Evolutionary conservation across 257 asterid species (phyloP).

Genomic region (Solanum megistacrolobum): DNA sequence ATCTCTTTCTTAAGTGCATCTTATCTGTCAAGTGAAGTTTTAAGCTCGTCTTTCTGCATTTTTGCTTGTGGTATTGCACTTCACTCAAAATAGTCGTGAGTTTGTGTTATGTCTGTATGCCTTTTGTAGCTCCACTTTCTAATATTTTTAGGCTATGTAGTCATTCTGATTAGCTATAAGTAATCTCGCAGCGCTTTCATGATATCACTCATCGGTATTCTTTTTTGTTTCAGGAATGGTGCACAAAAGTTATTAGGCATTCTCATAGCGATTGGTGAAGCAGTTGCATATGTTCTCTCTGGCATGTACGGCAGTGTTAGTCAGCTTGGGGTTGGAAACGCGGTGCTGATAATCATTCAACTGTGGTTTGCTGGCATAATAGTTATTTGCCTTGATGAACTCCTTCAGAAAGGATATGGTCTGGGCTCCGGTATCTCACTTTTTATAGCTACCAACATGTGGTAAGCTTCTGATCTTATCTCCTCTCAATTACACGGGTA

Average conservation of each 20-base stretch:
- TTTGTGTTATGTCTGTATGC: neutral
- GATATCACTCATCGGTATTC: neutral
- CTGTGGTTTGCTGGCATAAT: conserved; percentile 79
- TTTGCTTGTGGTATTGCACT: neutral
- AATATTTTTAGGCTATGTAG: neutral
- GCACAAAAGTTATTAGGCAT: conserved; percentile 76
- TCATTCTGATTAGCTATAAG: neutral
- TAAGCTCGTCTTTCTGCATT: neutral
- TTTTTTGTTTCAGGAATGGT: conserved; percentile 42
- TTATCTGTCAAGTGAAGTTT: neutral
- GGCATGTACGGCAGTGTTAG: conserved; percentile 83
- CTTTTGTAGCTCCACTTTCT: neutral
- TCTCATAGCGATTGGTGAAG: conserved; percentile 76
- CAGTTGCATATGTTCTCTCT: conserved; percentile 78
- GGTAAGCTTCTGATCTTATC: conserved; percentile 26
- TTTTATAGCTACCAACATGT: conserved; percentile 76
- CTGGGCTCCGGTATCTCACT: conserved; percentile 81
- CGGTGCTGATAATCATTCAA: conserved; percentile 68
- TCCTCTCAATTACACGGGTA: neutral
- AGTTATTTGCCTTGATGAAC: conserved; percentile 79
- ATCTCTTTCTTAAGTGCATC: neutral
- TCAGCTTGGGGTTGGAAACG: conserved; percentile 84
- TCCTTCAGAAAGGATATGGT: conserved; percentile 82
- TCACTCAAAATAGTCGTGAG: neutral
- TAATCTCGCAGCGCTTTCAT: neutral